Evolutionary conservation across 148 eudicot genomes (phyloP), one percentile per base, ranked within the genome.

Genomic region (Diospyros kaki): DNA sequence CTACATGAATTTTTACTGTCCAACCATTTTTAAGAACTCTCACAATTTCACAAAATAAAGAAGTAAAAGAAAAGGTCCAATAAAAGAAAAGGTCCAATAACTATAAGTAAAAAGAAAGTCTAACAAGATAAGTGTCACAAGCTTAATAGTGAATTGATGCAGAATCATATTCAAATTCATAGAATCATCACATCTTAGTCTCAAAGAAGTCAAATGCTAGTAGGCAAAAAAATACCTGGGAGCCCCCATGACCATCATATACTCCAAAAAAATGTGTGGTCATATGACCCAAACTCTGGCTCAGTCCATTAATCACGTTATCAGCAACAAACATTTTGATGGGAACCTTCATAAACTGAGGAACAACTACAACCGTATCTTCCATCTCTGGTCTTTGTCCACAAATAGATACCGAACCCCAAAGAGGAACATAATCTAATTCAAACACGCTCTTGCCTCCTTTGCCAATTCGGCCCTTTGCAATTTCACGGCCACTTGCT

Each of bases 231-330:
- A 64, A 48, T 69, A 89, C 91, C 91, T 89, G 91, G 55, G 76
- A 82, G 60, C 93, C 93, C 66, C 93, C 91, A 79, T 89, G 93
- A 78, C 93, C 93, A 84, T 89, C 93, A 81, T 89, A 89, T 6
- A 89, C 93, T 58, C 93, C 93, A 75, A 86, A 89, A 71, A 87
- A 89, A 73, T 87, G 91, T 42, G 86, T 70, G 12, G 87, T 84
- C 55, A 87, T 14, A 63, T 83, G 85, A 84, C 82, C 83, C 81
- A 89, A 77, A 77, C 75, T 83, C 59, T 74, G 88, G 73, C 80
- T 84, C 40, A 89, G 67, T 60, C 86, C 83, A n/a, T 86, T 79
- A 11, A 82, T 73, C 40, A 76, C 81, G 69, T 66, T 53, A 52
- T 84, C 86, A 39, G 83, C 82, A n/a, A 79, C 73, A 59, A 87